These are phyloP conservation scores for Fusarium sp. DNA, from an alignment of 2,329 filamentous ascomycete genomes.

Conservation along the genomic window DNA sequence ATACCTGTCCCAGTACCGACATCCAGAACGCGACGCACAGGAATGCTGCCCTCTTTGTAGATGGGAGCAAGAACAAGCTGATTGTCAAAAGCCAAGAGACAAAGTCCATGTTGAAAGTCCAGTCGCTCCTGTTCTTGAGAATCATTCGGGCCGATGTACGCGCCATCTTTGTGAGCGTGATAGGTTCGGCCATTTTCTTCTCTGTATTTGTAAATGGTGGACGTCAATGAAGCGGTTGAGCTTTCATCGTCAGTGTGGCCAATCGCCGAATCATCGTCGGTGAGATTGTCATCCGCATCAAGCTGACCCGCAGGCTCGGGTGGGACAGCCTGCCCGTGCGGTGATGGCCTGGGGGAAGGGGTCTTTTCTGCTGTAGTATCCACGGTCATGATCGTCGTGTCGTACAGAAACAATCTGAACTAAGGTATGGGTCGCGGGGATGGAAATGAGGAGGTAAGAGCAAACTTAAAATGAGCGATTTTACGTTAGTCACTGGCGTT, in stretches of 20 bases:
- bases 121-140: conserved; percentile 25
- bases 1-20: conserved; percentile 43
- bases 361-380: not conserved
- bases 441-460: not conserved
- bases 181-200: conserved; percentile 46
- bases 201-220: conserved; percentile 38
- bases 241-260: conserved; percentile 4
- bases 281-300: conserved; percentile 7
- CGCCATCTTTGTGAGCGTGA: conserved; percentile 44
- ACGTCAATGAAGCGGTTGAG: conserved; percentile 35
- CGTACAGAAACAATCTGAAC: not conserved
- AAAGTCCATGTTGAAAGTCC: conserved; percentile 42
- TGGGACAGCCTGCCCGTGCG: not conserved
- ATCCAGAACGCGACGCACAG: conserved; percentile 39
- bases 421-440: not conserved
- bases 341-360: not conserved
- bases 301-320: conserved; percentile 7
- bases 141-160: conserved; percentile 25
- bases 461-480: conserved; percentile 4
- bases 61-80: conserved; percentile 40
- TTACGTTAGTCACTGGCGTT: not conserved
- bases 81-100: conserved; percentile 44
- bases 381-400: not conserved
- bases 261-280: conserved; percentile 12
- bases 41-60: not conserved